phyloP scores from a whole-genome alignment of 2,329 filamentous ascomycete species.

The Aspergillus sclerotialis region DNA sequence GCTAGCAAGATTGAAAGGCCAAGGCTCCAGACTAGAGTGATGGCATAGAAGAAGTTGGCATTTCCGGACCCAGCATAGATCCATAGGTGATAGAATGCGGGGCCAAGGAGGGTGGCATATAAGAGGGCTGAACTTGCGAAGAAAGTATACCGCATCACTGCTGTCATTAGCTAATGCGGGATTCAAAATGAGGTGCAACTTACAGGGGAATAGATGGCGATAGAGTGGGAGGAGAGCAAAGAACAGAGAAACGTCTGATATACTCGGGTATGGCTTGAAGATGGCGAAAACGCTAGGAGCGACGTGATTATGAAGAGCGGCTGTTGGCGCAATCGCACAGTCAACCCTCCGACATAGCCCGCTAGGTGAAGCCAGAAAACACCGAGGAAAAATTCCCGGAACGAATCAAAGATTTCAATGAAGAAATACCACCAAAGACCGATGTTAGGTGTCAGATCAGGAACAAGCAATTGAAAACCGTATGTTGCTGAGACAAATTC shows the following conservation, averaged over 20 bases:
- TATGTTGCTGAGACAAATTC: slow-evolving; percentile 86
- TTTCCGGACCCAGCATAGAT: slow-evolving; percentile 97
- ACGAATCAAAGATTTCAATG: slow-evolving; percentile 98
- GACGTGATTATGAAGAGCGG: slow-evolving; percentile 78
- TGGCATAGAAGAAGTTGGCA: slow-evolving; percentile 98
- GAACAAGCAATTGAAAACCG: slow-evolving; percentile 81
- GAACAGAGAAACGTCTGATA: slow-evolving; percentile 83
- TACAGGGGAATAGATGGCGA: slow-evolving; percentile 79
- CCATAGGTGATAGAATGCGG: slow-evolving; percentile 95
- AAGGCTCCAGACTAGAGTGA: slow-evolving; percentile 96
- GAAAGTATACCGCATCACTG: slow-evolving; percentile 89
- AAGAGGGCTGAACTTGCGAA: slow-evolving; percentile 74
- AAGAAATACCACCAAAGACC: slow-evolving; percentile 99
- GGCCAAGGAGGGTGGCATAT: slow-evolving; percentile 82
- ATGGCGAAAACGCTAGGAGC: slow-evolving; percentile 87
- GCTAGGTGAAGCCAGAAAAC: slow-evolving; percentile 96
- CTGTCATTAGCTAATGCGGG: slow-evolving; percentile 17
- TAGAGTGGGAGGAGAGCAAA: slow-evolving; percentile 77
- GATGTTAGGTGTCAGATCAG: slow-evolving; percentile 89
- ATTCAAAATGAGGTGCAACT: slow-evolving; percentile 25
- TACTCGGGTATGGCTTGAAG: slow-evolving; percentile 95
- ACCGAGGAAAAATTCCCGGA: slow-evolving; percentile 91
- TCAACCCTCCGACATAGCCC: slow-evolving; percentile 80
- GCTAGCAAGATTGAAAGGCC: slow-evolving; percentile 80
- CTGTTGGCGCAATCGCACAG: slow-evolving; percentile 73